Percentiles rank a stretch among this genome's conserved stretches.
Conservation (phyloP, 2,329 filamentous ascomycete genomes). For the Dothideomycetidae sp. region DNA sequence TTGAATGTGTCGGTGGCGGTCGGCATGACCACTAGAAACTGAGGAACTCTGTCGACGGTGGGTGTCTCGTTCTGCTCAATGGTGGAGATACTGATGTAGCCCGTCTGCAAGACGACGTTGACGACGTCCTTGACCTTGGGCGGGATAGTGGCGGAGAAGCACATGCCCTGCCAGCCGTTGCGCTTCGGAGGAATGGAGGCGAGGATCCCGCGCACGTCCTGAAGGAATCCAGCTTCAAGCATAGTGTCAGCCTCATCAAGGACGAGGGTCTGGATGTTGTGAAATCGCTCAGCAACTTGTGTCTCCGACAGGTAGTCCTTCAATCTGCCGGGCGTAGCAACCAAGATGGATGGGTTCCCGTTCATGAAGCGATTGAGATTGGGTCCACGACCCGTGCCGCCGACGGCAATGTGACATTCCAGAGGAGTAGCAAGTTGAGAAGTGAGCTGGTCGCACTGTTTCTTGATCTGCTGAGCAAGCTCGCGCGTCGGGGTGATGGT, state of each 20-base stretch:
- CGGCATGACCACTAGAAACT: conserved; percentile 30
- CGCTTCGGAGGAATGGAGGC: conserved; percentile 37
- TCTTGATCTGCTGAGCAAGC: conserved; percentile 47
- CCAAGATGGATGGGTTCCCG: conserved; percentile 70
- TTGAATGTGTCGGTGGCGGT: conserved; percentile 31
- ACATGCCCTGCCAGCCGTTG: conserved; percentile 36
- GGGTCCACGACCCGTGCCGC: conserved; percentile 60
- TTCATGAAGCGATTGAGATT: conserved; percentile 56
- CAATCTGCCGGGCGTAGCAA: conserved; percentile 78
- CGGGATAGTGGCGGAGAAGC: conserved; percentile 33
- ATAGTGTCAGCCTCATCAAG: conserved; percentile 76
- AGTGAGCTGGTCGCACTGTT: conserved; percentile 74
- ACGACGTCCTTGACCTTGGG: conserved; percentile 32
- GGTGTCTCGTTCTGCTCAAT: conserved; percentile 31
- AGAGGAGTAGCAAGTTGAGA: conserved; percentile 65
- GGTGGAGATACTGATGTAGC: conserved; percentile 30
- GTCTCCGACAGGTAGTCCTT: conserved; percentile 67
- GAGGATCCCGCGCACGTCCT: conserved; percentile 39
- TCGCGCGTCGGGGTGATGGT: conserved; percentile 68
- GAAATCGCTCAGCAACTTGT: conserved; percentile 32
- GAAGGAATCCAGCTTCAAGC: conserved; percentile 41
- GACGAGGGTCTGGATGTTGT: conserved; percentile 31
- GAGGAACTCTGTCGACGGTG: conserved; percentile 35
- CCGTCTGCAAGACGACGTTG: conserved; percentile 29
- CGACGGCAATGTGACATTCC: conserved; percentile 57